Percentiles rank a stretch among this genome's conserved stretches.
These are phyloP conservation scores for Candida alai DNA, from an alignment of 805 yeast species.

Conservation along the genomic window DNA sequence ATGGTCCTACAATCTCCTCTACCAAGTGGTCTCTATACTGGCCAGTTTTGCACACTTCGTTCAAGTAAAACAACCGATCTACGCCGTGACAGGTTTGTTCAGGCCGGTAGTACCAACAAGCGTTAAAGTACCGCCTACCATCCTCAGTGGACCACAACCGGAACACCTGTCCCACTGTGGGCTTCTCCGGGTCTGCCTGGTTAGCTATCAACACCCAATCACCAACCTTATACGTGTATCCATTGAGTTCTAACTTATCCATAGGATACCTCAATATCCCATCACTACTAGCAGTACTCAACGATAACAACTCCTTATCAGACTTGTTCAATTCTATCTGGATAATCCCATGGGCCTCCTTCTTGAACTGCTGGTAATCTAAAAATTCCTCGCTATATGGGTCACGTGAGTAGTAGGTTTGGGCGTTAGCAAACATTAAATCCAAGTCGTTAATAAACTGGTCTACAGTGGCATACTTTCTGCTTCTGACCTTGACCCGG, in stretches of 20 bases:
- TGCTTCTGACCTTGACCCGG: slow-evolving; percentile 76
- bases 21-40: slow-evolving; percentile 93
- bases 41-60: slow-evolving; percentile 95
- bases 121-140: slow-evolving; percentile 78
- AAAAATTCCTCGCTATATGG: slow-evolving; percentile 54
- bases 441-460: slow-evolving; percentile 74
- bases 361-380: slow-evolving; percentile 63
- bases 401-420: slow-evolving; percentile 49
- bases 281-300: slow-evolving; percentile 40
- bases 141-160: slow-evolving; percentile 92
- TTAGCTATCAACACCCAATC: slow-evolving; percentile 91
- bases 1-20: slow-evolving; percentile 86
- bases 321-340: slow-evolving; percentile 76
- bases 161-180: slow-evolving; percentile 91
- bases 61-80: slow-evolving; percentile 84
- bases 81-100: slow-evolving; percentile 95
- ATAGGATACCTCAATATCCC: slow-evolving; percentile 68
- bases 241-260: slow-evolving; percentile 68
- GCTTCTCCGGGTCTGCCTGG: slow-evolving; percentile 83
- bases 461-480: slow-evolving; percentile 75
- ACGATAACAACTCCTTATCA: slow-evolving; percentile 64
- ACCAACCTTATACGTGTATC: slow-evolving; percentile 76
- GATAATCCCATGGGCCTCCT: slow-evolving; percentile 51
- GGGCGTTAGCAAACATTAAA: slow-evolving; percentile 71
- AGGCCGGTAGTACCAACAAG: slow-evolving; percentile 97